These are phyloP conservation scores for Earliella scabrosa DNA, from an alignment of 1,284 basidiomycete species.

Conservation along the genomic window DNA sequence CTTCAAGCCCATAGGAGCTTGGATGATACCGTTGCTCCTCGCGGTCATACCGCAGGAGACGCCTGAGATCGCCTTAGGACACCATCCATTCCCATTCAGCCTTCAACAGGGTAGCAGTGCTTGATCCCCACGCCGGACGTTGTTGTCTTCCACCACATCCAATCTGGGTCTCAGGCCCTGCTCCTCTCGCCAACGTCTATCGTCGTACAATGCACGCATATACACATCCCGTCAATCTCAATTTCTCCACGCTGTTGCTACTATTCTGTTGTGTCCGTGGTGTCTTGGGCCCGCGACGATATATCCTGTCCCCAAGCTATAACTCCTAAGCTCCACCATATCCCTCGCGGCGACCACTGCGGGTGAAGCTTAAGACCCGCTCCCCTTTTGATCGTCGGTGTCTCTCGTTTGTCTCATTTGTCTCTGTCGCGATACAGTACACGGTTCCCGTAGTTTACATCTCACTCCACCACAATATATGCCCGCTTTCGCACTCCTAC, in stretches of 20 bases:
- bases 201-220: constrained; percentile 15
- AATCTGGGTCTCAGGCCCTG: neutral
- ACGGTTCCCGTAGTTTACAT: constrained; percentile 20
- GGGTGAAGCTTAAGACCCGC: too few relatives aligned
- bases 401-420: too few relatives aligned
- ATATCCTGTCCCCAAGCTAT: constrained; percentile 19
- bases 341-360: too few relatives aligned
- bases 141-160: constrained; percentile 13
- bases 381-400: too few relatives aligned
- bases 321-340: neutral
- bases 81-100: constrained; percentile 14
- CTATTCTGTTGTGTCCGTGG: constrained; percentile 14
- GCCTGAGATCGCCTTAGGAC: neutral
- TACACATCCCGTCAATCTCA: constrained; percentile 13
- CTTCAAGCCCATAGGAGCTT: constrained; percentile 86
- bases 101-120: constrained; percentile 25
- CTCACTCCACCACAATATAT: constrained; percentile 23
- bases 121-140: constrained; percentile 25
- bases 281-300: constrained; percentile 15
- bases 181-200: neutral
- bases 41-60: constrained; percentile 15
- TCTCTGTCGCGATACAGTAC: constrained; percentile 18
- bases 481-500: constrained; percentile 23
- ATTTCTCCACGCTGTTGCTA: constrained; percentile 14
- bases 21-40: constrained; percentile 51